phyloP scores from a whole-genome alignment of 1,284 basidiomycete species.

The Tilletia setariae region DNA sequence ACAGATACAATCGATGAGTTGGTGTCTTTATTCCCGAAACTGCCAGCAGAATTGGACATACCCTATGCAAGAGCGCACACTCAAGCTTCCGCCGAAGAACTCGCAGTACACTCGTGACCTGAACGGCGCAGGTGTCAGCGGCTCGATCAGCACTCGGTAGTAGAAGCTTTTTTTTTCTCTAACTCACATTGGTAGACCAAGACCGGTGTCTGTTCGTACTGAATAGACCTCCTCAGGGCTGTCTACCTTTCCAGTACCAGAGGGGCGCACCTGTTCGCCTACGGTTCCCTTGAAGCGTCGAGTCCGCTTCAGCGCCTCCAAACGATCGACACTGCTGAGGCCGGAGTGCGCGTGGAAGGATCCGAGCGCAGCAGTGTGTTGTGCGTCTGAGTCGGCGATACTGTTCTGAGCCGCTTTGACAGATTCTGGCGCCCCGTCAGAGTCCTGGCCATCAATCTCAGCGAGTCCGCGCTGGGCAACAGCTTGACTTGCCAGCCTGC shows the following conservation, averaged over 20 bases:
- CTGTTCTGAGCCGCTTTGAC: background rate
- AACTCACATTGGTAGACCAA: slow-evolving; percentile 40
- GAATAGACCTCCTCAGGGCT: slow-evolving; percentile 32
- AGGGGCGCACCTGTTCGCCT: slow-evolving; percentile 30
- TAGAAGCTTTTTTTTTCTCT: background rate
- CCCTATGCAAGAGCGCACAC: slow-evolving; percentile 75
- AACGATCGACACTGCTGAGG: slow-evolving; percentile 26
- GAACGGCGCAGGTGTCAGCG: background rate
- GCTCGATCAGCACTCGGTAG: background rate
- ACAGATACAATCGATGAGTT: background rate
- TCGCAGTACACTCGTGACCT: slow-evolving; percentile 44
- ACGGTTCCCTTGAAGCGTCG: slow-evolving; percentile 47
- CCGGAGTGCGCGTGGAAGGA: slow-evolving; percentile 18
- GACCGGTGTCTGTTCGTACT: slow-evolving; percentile 38
- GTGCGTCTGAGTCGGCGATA: background rate
- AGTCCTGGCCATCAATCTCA: background rate
- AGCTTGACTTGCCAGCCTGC: slow-evolving; percentile 39
- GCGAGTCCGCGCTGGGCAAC: background rate
- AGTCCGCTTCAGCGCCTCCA: slow-evolving; percentile 33
- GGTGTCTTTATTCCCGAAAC: background rate
- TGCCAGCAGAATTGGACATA: slow-evolving; percentile 27
- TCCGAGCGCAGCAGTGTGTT: background rate
- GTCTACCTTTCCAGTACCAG: background rate
- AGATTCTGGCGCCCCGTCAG: too few relatives aligned
- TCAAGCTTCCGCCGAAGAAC: slow-evolving; percentile 67